phyloP scores from a whole-genome alignment of 225 moss, liverwort and hornwort genomes.

The Sphagnum tenellum region DNA sequence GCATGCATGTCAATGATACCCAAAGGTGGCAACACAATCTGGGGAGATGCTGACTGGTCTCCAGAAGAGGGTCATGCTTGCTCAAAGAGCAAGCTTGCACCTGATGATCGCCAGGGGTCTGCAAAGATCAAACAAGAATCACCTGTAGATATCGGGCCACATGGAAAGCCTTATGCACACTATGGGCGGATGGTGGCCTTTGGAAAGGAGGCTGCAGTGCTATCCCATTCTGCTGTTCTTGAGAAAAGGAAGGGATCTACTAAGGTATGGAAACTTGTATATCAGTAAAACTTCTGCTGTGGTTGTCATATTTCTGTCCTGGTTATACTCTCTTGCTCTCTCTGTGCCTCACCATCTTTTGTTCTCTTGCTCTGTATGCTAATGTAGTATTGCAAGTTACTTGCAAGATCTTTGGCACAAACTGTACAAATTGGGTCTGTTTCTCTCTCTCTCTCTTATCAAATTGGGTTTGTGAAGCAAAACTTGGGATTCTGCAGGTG shows the following conservation, averaged over 20 bases:
- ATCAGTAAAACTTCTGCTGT: too few relatives aligned
- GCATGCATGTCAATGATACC: constrained; percentile 93
- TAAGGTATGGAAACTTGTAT: too few relatives aligned
- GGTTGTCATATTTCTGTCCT: too few relatives aligned
- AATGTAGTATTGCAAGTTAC: too few relatives aligned
- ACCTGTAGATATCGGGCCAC: constrained; percentile 31
- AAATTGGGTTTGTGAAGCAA: too few relatives aligned
- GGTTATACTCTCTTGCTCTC: too few relatives aligned
- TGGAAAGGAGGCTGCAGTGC: constrained; percentile 60
- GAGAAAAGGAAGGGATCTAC: constrained; percentile 4
- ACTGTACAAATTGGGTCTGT: too few relatives aligned
- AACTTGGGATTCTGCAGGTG: too few relatives aligned
- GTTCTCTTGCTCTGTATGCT: too few relatives aligned
- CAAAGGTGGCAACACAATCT: constrained; percentile 73
- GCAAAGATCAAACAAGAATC: neutral
- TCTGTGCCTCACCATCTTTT: too few relatives aligned
- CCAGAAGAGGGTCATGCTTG: constrained; percentile 97
- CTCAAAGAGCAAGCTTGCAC: constrained; percentile 13
- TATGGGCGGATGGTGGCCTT: constrained; percentile 89
- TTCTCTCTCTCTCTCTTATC: too few relatives aligned
- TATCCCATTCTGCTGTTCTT: constrained; percentile 28
- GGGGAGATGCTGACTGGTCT: constrained; percentile 90
- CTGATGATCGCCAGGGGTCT: neutral
- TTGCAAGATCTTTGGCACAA: too few relatives aligned
- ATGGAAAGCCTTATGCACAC: constrained; percentile 76